Base-by-base conservation (phyloP, 495 filamentous ascomycete species). In the Aspergillus mulundensis region DNA sequence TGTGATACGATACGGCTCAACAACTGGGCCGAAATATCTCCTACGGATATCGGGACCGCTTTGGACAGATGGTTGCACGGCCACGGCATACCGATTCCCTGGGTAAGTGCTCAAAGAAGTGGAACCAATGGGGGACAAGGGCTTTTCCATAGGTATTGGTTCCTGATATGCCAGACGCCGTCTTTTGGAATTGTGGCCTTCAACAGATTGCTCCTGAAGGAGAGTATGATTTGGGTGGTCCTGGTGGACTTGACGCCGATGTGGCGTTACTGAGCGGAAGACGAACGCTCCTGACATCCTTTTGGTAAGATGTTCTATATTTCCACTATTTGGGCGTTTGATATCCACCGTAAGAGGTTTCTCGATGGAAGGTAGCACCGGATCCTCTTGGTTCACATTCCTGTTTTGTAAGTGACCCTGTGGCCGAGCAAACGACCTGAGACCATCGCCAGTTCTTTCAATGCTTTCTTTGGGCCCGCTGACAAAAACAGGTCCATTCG, bases 301-400 rank as follows among this genome's bases (percentile, higher is more conserved):
- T 47, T 66, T 63, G 16, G 68, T 56, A 56, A 73, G 59, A 24
- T 62, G 56, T 12, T 70, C 68, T 52, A 74, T 62, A 25, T 63
- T 62, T 41, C 54, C 61, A 46, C 54, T 60, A 41, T 70, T 69
- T 41, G 57, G 43, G 12, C 57, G 61, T 52, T 64, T 66, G 55
- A 43, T 65, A 28, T 73, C 68, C 36, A 43, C 24, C 16, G 68
- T 58, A 36, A 65, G 53, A 38, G 68, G 57, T 47, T 45, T 57
- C 56, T 77, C 75, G 55, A 77, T 73, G 38, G 75, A 77, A 16
- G 75, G 75, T 8, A 77, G 57, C 34, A 63, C 62, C 40, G 54
- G 61, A 28, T 74, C 70, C 61, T 72, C 69, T 40, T 61, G 60
- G 32, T 62, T 61, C 42, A 38, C 62, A 46, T 60, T 39, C 28